These are phyloP conservation scores for Colletotrichum neosansevieriae DNA, from an alignment of 2,329 filamentous ascomycete genomes.

Conservation along the genomic window DNA sequence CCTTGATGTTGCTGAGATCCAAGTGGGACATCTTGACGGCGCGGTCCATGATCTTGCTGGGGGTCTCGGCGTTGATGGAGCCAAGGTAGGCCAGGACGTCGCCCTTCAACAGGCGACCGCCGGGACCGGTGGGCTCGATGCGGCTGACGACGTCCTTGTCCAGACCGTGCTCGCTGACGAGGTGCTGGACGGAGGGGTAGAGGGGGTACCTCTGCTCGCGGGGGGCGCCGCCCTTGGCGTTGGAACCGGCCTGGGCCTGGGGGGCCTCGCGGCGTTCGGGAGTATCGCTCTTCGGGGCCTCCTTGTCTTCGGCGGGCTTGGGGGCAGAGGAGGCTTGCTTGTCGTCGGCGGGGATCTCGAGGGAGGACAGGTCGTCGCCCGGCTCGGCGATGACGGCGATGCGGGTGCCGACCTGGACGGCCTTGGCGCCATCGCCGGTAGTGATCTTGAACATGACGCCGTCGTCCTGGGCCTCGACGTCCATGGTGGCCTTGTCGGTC, in stretches of 20 bases:
- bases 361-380: slow-evolving; percentile 80
- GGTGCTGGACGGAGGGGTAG: slow-evolving; percentile 84
- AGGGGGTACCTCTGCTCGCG: slow-evolving; percentile 78
- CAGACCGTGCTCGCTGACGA: slow-evolving; percentile 84
- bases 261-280: slow-evolving; percentile 36
- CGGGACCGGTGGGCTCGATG: slow-evolving; percentile 89
- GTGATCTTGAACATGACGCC: slow-evolving; percentile 88
- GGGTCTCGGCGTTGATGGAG: slow-evolving; percentile 77
- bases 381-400: slow-evolving; percentile 87
- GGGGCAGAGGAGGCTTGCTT: slow-evolving; percentile 55
- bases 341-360: slow-evolving; percentile 82
- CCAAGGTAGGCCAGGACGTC: slow-evolving; percentile 94
- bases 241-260: slow-evolving; percentile 43
- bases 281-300: slow-evolving; percentile 42
- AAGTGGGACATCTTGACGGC: slow-evolving; percentile 84
- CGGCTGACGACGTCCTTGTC: slow-evolving; percentile 80
- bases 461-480: slow-evolving; percentile 92
- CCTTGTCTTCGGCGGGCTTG: slow-evolving; percentile 44
- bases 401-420: slow-evolving; percentile 80
- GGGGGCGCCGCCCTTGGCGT: slow-evolving; percentile 52
- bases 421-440: slow-evolving; percentile 78
- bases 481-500: slow-evolving; percentile 95
- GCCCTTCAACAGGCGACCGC: slow-evolving; percentile 91
- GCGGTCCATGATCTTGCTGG: slow-evolving; percentile 76
- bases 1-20: slow-evolving; percentile 95